These are phyloP conservation scores for Aspergillus proliferans DNA, from an alignment of 2,329 filamentous ascomycete genomes.

Conservation along the genomic window DNA sequence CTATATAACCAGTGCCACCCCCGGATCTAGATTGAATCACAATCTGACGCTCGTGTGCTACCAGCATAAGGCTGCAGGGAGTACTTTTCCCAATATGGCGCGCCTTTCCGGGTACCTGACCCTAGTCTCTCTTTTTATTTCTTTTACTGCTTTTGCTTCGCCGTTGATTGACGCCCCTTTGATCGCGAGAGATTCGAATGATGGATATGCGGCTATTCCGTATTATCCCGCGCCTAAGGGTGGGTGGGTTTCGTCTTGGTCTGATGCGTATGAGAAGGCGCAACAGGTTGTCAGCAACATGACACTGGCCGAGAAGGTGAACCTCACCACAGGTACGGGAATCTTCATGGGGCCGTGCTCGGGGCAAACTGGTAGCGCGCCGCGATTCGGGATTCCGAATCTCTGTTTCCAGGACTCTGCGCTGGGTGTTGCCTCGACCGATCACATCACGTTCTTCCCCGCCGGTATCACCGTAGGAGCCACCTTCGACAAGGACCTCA, in stretches of 20 bases:
- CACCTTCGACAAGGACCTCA: conserved; percentile 67
- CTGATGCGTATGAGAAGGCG: conserved; percentile 64
- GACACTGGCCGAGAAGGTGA: conserved; percentile 76
- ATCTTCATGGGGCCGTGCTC: conserved; percentile 69
- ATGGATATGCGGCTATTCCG: conserved; percentile 38
- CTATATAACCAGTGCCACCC: neutral
- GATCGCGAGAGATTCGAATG: neutral
- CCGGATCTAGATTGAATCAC: too few relatives aligned
- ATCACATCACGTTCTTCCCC: conserved; percentile 71
- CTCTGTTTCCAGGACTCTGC: conserved; percentile 68
- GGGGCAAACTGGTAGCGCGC: conserved; percentile 68
- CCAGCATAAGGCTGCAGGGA: conserved; percentile 8
- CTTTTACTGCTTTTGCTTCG: neutral
- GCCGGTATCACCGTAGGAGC: conserved; percentile 71
- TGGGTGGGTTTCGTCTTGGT: conserved; percentile 65
- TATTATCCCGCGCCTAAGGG: conserved; percentile 69
- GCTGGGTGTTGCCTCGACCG: conserved; percentile 64
- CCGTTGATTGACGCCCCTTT: too few relatives aligned
- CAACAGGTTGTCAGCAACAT: conserved; percentile 63
- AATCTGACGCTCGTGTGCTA: too few relatives aligned
- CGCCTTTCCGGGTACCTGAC: neutral
- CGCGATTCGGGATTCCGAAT: conserved; percentile 64
- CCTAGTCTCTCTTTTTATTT: neutral
- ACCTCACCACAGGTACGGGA: conserved; percentile 66
- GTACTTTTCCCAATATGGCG: neutral